Base-by-base conservation (phyloP, 2,329 filamentous ascomycete genomes). In the Apiospora pterosperma region DNA sequence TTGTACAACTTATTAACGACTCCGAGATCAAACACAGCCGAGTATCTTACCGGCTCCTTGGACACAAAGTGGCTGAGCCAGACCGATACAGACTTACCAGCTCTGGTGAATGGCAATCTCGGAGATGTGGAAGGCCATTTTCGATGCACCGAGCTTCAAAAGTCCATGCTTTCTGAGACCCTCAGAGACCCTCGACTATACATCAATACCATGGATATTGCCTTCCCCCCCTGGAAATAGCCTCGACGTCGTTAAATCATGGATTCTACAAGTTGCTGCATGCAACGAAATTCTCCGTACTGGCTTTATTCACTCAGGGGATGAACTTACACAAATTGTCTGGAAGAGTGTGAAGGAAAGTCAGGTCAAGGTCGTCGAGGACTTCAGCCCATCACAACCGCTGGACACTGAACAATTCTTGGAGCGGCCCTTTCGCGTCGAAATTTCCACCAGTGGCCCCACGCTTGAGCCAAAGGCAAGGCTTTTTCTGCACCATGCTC, bases 121-220 rank as follows among this genome's bases (percentile, higher is more conserved):
- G 67, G 38, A 59, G 66, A 71, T 2, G 48, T 55, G 48, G 48
- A 34, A 19, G 48, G 16, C 28, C 63, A 75, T 2, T 73, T 84
- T 21, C 83, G 84, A 5, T 96, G 92, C 74, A 94, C 89, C 4
- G 84, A 88, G 16, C 81, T 96, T 11, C 94, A 97, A 71, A 79
- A 84, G 21, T 89, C 92, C 1, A 96, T 97, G 92, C 81, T 97
- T 19, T 82, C 86, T 0, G 92, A 97, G 77, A 94, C 92, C 0
- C 76, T 82, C 3, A 81, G 79, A 21, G 81, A 89, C 66, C 68
- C 81, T 2, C 78, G 77, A 59, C 83, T 89, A 8, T 97, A 97
- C 73, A 91, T 90, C 77, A 97, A 97, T 70, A 89, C 89, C 80
- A 79, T 96, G 12, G 85, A 91, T 69, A 74, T 96, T 1, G 79